phyloP scores from a whole-genome alignment of 2,329 filamentous ascomycete genomes.

The Botryotinia globosa region DNA sequence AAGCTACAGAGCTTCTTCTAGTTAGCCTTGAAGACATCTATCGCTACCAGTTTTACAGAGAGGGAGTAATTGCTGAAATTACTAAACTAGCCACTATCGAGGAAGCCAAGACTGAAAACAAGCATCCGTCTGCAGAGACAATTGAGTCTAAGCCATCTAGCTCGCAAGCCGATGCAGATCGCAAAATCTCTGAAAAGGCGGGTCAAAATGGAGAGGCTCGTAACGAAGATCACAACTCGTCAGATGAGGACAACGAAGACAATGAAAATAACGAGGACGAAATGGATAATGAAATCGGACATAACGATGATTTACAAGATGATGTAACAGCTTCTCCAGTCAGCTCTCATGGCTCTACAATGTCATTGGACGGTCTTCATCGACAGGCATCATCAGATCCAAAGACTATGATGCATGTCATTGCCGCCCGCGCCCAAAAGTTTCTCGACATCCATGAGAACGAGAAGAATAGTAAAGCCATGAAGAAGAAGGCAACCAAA shows the following conservation, averaged over 20 bases:
- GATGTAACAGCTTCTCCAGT: constrained; percentile 38
- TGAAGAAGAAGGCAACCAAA: constrained; percentile 74
- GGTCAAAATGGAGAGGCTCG: constrained; percentile 39
- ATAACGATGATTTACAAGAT: constrained; percentile 54
- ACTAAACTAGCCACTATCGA: constrained; percentile 64
- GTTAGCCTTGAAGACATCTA: constrained; percentile 84
- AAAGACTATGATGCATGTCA: constrained; percentile 66
- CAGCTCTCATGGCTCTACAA: constrained; percentile 61
- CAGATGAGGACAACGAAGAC: constrained; percentile 39
- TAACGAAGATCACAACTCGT: constrained; percentile 48
- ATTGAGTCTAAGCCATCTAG: constrained; percentile 31
- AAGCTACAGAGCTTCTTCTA: constrained; percentile 84
- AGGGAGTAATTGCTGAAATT: constrained; percentile 92
- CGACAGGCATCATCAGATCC: constrained; percentile 48
- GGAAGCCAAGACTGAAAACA: constrained; percentile 22
- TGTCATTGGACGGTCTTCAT: constrained; percentile 58
- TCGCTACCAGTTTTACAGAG: constrained; percentile 92
- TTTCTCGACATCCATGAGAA: constrained; percentile 83
- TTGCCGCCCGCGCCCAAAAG: constrained; percentile 72
- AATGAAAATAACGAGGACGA: constrained; percentile 47
- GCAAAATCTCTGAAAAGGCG: constrained; percentile 36
- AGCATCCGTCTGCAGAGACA: constrained; percentile 27
- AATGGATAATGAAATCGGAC: constrained; percentile 44
- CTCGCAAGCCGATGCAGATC: constrained; percentile 36
- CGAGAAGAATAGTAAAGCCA: constrained; percentile 64